Base-by-base conservation (phyloP, 306 rosid genomes). In the Quercus suber region DNA sequence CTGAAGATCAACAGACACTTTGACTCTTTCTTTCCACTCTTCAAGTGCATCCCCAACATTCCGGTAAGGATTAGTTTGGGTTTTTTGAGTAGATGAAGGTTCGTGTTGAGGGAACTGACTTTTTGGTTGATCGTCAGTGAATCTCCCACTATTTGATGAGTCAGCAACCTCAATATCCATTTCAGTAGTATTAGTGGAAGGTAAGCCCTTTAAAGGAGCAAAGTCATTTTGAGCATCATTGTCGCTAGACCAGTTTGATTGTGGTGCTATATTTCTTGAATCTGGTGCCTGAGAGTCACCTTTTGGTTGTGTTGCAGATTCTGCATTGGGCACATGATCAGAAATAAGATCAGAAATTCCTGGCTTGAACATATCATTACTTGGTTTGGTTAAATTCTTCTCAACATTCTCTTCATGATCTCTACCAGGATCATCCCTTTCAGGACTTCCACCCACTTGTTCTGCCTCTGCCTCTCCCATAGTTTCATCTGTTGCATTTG, bases 21-120 rank as follows among this genome's bases (percentile, higher is more conserved):
- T 89, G 37, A 88, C 86, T 80, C 94, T 89, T 84, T 95, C 94
- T 83, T 90, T 88, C 94, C 92, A 89, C 72, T 79, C 89, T 80
- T 88, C 84, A 74, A 89, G 88, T 55, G 92, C 92, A 83, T 92
- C 92, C 55, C 95, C 95, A 55, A 83, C 76, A 80, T 86, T 90
- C 78, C 99, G 92, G 76, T 55, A 80, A 80, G 98, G 98, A 78
- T 95, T 95, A 33, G 98, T 87, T 69, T 84, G 88, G 51, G 71
- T 85, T 78, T 92, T 91, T 79, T 86, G 84, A 60, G 69, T 37
- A 78, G 81, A 82, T 23, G 93, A 79, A 15, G 79, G 72, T 21
- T 91, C 96, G 1, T 64, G 63, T 77, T 58, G 83, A 37, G 89
- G 83, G 58, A 55, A 45, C 45, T 74, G 85, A 80, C 86, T 71